phyloP scores from a whole-genome alignment of 2,329 filamentous ascomycete genomes.

The Botryotinia globosa region DNA sequence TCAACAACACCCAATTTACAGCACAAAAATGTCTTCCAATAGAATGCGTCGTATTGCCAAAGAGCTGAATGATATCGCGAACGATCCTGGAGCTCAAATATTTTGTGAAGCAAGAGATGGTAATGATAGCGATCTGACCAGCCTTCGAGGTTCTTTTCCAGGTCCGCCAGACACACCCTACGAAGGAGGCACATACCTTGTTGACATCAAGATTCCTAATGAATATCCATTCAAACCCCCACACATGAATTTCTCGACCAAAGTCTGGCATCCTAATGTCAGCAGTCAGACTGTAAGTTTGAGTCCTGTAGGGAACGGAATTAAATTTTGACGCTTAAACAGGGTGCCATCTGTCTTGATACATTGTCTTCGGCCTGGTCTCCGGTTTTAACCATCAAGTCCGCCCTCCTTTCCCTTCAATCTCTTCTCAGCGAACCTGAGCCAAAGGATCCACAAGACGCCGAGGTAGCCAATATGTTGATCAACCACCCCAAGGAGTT shows the following conservation, averaged over 20 bases:
- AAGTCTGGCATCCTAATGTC: constrained; percentile 96
- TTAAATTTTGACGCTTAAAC: constrained; percentile 31
- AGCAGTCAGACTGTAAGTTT: constrained; percentile 81
- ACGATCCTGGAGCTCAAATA: constrained; percentile 76
- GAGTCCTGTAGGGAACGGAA: neutral
- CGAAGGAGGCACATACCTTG: constrained; percentile 74
- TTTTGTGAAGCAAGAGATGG: constrained; percentile 62
- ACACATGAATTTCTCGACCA: constrained; percentile 85
- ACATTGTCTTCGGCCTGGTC: constrained; percentile 90
- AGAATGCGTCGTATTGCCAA: constrained; percentile 60
- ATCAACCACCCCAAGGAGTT: constrained; percentile 76
- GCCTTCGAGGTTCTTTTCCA: constrained; percentile 77
- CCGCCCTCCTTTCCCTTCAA: constrained; percentile 86
- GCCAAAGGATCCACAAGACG: constrained; percentile 94
- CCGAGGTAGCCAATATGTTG: constrained; percentile 90
- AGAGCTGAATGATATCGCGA: constrained; percentile 71
- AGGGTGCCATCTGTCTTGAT: constrained; percentile 97
- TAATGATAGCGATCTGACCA: constrained; percentile 63
- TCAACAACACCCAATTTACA: neutral
- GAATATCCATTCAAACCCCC: constrained; percentile 95
- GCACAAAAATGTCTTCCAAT: constrained; percentile 36
- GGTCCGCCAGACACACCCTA: constrained; percentile 94
- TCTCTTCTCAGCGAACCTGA: constrained; percentile 91
- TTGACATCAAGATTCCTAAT: constrained; percentile 83
- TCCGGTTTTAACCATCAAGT: constrained; percentile 94